These are phyloP conservation scores for Cordyceps farinosa DNA, from an alignment of 2,329 filamentous ascomycete species.

Conservation along the genomic window DNA sequence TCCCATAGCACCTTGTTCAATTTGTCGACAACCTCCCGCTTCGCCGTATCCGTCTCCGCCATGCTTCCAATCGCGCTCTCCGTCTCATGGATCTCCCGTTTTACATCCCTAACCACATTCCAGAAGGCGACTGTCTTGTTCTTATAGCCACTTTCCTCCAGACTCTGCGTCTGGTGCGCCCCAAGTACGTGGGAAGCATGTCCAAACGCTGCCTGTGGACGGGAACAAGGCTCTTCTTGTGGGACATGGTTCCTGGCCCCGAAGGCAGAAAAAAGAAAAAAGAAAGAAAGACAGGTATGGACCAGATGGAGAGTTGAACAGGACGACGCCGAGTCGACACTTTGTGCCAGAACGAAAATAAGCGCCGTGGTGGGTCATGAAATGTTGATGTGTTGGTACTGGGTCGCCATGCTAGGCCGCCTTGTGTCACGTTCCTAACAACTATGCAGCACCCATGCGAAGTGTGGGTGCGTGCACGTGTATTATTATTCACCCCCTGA, in stretches of 20 bases:
- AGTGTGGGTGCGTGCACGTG: too few species aligned
- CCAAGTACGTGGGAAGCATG: background rate
- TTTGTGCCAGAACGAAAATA: background rate
- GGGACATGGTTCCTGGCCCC: background rate
- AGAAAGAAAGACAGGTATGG: background rate
- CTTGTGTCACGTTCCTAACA: too few species aligned
- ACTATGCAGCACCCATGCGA: too few species aligned
- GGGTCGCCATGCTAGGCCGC: too few species aligned
- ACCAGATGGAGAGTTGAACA: background rate
- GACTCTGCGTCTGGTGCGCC: background rate
- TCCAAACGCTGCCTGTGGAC: background rate
- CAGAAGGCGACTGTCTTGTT: background rate
- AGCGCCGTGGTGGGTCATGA: background rate
- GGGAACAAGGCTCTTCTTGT: background rate
- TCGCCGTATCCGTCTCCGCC: background rate
- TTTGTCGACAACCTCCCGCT: background rate
- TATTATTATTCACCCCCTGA: too few species aligned
- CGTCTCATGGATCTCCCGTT: background rate
- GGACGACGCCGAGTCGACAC: background rate
- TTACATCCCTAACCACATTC: background rate
- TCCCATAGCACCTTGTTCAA: background rate
- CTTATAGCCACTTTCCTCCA: background rate
- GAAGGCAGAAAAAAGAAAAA: background rate
- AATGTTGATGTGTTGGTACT: background rate
- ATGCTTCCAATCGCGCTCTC: background rate